phyloP scores from a whole-genome alignment of 768 basidiomycete species.

The Podaxis sp. region DNA sequence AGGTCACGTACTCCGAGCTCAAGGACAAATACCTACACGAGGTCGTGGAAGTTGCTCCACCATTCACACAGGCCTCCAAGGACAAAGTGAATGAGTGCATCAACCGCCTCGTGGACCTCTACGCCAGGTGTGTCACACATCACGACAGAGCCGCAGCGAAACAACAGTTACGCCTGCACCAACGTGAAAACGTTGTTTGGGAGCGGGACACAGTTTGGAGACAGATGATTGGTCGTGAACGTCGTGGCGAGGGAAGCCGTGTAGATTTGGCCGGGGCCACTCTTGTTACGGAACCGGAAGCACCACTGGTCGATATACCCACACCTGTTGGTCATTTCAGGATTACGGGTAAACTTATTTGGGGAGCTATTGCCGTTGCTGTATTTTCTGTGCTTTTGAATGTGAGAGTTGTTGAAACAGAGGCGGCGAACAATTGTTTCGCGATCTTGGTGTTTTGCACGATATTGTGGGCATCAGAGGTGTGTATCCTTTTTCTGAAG shows the following conservation, averaged over 20 bases:
- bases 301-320: slow-evolving; percentile 49
- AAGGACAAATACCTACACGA: slow-evolving; percentile 77
- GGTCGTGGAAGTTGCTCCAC: slow-evolving; percentile 60
- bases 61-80: slow-evolving; percentile 67
- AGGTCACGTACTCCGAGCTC: slow-evolving; percentile 81
- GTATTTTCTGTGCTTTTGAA: slow-evolving; percentile 65
- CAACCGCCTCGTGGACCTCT: slow-evolving; percentile 62
- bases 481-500: slow-evolving; percentile 28
- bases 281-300: slow-evolving; percentile 42
- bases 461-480: slow-evolving; percentile 96
- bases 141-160: slow-evolving; percentile 68
- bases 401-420: slow-evolving; percentile 52
- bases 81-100: slow-evolving; percentile 59
- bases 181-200: slow-evolving; percentile 94
- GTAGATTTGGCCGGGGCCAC: slow-evolving; percentile 41
- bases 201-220: slow-evolving; percentile 98
- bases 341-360: slow-evolving; percentile 62
- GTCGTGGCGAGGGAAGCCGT: slow-evolving; percentile 53
- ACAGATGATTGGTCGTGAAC: slow-evolving; percentile 86
- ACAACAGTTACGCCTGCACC: slow-evolving; percentile 81
- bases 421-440: slow-evolving; percentile 84
- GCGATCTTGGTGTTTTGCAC: slow-evolving; percentile 90
- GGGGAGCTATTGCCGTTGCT: slow-evolving; percentile 51
- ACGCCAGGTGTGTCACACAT: slow-evolving; percentile 80
- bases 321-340: slow-evolving; percentile 69